Percentiles rank a stretch among this genome's conserved stretches.
phyloP scores from a whole-genome alignment of 73 alveolate genomes.

The Symbiodinium natans region DNA sequence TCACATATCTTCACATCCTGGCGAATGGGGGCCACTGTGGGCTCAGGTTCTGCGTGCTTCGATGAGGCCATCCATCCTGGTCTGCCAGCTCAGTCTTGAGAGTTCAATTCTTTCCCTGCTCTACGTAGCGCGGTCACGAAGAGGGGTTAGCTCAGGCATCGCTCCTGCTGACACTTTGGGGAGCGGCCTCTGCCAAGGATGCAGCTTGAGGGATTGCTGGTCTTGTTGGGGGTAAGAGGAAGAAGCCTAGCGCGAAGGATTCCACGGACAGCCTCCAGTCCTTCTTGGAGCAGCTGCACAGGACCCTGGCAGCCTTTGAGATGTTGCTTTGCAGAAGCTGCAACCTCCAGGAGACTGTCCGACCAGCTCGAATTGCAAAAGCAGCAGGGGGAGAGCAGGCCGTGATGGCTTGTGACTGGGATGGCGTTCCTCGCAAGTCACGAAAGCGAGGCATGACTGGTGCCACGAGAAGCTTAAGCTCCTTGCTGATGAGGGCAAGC shows the following conservation, averaged over 20 bases:
- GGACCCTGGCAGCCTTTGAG: no score
- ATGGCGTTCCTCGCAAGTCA: background rate
- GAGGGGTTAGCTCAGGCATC: background rate
- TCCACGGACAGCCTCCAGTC: background rate
- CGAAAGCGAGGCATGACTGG: background rate
- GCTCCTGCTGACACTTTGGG: background rate
- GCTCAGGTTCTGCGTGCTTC: background rate
- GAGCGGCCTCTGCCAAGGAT: background rate
- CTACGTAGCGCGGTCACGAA: no score
- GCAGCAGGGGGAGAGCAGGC: background rate
- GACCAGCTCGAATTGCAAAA: background rate
- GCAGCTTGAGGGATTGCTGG: no score
- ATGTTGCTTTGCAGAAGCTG: no score
- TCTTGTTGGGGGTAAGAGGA: no score
- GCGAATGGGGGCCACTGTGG: no score
- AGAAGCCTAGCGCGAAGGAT: no score
- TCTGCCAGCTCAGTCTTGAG: background rate
- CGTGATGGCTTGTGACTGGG: background rate
- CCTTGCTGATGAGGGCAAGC: constrained; percentile 16
- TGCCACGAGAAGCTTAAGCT: background rate
- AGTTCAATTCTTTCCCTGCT: no score
- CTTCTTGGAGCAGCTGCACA: background rate
- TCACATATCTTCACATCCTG: no score
- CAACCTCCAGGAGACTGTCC: background rate
- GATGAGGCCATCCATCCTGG: background rate